phyloP scores from a whole-genome alignment of 2,329 filamentous ascomycete species.

The Talaromyces rugulosus region DNA sequence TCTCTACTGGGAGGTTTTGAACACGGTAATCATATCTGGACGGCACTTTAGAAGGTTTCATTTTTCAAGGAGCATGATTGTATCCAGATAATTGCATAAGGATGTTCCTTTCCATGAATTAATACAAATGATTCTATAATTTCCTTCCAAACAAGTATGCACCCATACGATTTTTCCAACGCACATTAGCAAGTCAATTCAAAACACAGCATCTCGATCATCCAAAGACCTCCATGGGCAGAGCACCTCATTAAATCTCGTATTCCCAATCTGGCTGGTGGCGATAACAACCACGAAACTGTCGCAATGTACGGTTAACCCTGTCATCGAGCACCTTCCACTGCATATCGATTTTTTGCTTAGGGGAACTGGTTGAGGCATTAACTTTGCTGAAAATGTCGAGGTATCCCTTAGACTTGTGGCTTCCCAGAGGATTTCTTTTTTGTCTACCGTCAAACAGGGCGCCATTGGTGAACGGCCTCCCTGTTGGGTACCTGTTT shows the following conservation, averaged over 20 bases:
- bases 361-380: neutral
- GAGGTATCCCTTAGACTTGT: neutral
- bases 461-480: neutral
- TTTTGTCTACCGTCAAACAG: neutral
- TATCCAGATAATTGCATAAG: neutral
- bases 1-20: neutral
- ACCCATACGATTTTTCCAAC: too few species aligned
- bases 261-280: constrained; percentile 22
- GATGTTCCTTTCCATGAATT: neutral
- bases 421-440: neutral
- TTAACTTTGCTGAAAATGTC: neutral
- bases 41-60: neutral
- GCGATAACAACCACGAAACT: constrained; percentile 29
- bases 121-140: neutral
- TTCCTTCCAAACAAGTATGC: neutral
- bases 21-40: neutral
- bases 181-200: neutral
- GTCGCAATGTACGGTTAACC: constrained; percentile 5
- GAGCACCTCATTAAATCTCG: constrained; percentile 18
- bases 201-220: neutral
- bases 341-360: neutral
- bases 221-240: neutral
- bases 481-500: neutral
- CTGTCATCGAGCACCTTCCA: neutral
- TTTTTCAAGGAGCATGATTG: neutral